phyloP scores from a whole-genome alignment of 108 stramenopile species.

The Nannochloropsis gaditana region DNA sequence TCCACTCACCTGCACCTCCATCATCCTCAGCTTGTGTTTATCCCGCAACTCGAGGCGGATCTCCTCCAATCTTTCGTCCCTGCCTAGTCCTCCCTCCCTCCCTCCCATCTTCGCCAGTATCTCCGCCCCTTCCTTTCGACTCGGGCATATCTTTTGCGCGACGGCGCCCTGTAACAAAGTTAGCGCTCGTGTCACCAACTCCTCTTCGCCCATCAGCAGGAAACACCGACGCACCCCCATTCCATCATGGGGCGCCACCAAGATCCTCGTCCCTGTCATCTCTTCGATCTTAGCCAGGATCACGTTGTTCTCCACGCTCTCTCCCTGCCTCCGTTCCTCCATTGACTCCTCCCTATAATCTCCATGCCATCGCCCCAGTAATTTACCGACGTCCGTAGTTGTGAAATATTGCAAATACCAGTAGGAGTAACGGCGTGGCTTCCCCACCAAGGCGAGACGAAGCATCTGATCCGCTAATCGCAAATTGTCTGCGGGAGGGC shows the following conservation, averaged over 20 bases:
- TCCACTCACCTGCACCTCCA: slow-evolving; percentile 14
- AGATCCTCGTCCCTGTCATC: not conserved
- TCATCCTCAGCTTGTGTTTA: slow-evolving; percentile 17
- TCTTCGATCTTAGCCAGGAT: not conserved
- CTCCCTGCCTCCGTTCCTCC: not conserved
- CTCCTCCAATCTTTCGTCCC: not conserved
- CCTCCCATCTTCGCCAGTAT: not conserved
- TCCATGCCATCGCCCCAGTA: not conserved
- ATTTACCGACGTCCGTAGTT: not conserved
- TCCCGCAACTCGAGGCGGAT: not conserved
- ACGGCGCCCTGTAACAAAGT: not conserved
- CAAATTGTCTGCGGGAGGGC: not conserved
- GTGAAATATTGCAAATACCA: slow-evolving; percentile 2
- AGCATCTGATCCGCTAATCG: slow-evolving; percentile 10
- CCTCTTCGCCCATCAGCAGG: not conserved
- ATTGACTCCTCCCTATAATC: not conserved
- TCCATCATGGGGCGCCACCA: not conserved
- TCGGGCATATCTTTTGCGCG: not conserved
- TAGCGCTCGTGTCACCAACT: not conserved
- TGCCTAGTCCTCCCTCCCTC: not conserved
- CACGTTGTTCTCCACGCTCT: slow-evolving; percentile 11
- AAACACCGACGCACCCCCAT: not conserved
- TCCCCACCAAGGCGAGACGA: not conserved
- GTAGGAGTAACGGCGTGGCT: not conserved
- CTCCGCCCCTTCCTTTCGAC: not conserved